Percentiles rank a stretch among this genome's conserved stretches.
phyloP scores from a whole-genome alignment of 225 moss, liverwort and hornwort species.

The Asterella californica region DNA sequence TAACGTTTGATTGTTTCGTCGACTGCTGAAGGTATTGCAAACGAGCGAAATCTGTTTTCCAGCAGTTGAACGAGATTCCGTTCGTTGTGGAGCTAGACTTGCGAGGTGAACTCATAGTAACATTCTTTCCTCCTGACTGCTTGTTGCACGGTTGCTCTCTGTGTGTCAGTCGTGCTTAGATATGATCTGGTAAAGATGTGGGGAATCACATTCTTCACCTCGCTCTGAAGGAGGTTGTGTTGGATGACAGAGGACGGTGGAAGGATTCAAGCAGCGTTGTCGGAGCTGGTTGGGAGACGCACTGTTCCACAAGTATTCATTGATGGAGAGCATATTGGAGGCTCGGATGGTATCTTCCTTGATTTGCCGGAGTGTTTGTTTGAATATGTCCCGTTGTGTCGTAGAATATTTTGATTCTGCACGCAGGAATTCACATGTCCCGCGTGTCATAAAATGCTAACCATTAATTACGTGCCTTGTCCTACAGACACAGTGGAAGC shows the following conservation, averaged over 20 bases:
- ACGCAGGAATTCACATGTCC: not conserved
- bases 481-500: constrained; percentile 72
- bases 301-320: constrained; percentile 98
- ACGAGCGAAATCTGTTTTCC: constrained; percentile 81
- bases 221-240: not conserved
- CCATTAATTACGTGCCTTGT: not conserved
- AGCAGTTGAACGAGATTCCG: constrained; percentile 59
- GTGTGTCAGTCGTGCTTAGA: not conserved
- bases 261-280: constrained; percentile 69
- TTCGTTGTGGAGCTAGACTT: constrained; percentile 80
- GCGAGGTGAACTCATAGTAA: constrained; percentile 50
- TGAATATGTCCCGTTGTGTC: not conserved
- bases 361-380: not conserved
- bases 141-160: not conserved
- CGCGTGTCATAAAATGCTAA: not conserved
- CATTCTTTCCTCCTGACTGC: not conserved
- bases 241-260: constrained; percentile 68
- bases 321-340: constrained; percentile 85
- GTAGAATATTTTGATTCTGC: not conserved
- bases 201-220: not conserved
- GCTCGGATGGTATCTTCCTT: constrained; percentile 66
- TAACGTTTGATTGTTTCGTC: not conserved
- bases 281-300: constrained; percentile 53
- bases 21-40: constrained; percentile 64
- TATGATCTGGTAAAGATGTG: not conserved